phyloP scores from a whole-genome alignment of 2,329 filamentous ascomycete species.

The Cercospora canescens region DNA sequence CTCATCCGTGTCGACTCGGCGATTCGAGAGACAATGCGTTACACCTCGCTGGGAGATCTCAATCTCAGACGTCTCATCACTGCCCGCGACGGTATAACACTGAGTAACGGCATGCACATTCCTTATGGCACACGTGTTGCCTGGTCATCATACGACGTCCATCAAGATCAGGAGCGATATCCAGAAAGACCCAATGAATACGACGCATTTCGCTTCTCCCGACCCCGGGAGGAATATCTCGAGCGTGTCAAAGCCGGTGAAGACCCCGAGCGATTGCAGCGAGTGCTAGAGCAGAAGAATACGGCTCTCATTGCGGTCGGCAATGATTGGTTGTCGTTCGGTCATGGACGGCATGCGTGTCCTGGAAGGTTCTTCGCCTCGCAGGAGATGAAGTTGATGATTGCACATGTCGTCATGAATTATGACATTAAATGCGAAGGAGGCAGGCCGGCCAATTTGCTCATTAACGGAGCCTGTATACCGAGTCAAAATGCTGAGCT shows the following conservation, averaged over 20 bases:
- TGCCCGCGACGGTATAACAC: constrained; percentile 24
- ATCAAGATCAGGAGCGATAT: constrained; percentile 29
- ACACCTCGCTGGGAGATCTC: constrained; percentile 18
- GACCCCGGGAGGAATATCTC: constrained; percentile 15
- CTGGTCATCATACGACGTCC: constrained; percentile 24
- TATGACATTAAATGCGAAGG: constrained; percentile 38
- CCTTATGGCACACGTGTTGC: constrained; percentile 30
- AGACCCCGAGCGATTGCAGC: constrained; percentile 5
- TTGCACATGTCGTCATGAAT: constrained; percentile 44
- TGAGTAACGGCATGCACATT: constrained; percentile 27
- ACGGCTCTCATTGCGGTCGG: constrained; percentile 12
- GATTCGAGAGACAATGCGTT: constrained; percentile 33
- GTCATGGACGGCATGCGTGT: constrained; percentile 26
- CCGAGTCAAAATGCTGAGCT: constrained; percentile 17
- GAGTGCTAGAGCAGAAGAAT: constrained; percentile 16
- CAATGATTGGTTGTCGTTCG: constrained; percentile 20
- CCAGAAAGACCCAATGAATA: constrained; percentile 22
- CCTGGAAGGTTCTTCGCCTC: constrained; percentile 47
- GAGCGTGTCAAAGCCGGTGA: constrained; percentile 2
- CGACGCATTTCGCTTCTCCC: constrained; percentile 31
- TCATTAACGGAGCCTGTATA: constrained; percentile 16
- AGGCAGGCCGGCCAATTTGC: constrained; percentile 17
- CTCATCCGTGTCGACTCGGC: constrained; percentile 29
- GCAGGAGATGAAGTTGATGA: constrained; percentile 49
- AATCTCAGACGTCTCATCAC: constrained; percentile 28